A percentile compares a stretch with the other conserved stretches of the same genome.
Conservation (phyloP, 208 protist species). For the Leishmania mexicana region DNA sequence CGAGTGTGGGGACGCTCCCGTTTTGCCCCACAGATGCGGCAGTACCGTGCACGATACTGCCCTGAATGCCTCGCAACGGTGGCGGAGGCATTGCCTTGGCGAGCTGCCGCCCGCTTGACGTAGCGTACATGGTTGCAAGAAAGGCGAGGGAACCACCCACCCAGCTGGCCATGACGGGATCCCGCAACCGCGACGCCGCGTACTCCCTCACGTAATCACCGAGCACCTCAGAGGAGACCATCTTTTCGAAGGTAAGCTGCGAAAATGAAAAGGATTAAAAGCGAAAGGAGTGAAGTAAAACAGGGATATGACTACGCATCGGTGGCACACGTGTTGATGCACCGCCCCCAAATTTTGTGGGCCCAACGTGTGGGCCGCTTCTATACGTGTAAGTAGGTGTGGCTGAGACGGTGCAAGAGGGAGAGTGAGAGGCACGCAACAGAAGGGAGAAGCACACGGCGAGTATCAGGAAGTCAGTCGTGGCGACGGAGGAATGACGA, state of each 20-base stretch:
- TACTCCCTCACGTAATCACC: constrained; percentile 38
- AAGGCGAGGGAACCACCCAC: constrained; percentile 36
- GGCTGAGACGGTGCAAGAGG: background rate
- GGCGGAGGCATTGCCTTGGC: constrained; percentile 25
- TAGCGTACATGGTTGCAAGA: constrained; percentile 27
- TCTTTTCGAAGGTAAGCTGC: background rate
- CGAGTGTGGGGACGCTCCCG: background rate
- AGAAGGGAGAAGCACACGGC: background rate
- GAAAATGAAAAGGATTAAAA: background rate
- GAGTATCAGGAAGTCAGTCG: background rate
- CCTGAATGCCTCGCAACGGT: constrained; percentile 10
- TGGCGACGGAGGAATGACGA: background rate
- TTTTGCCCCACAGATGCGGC: background rate
- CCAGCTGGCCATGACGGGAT: constrained; percentile 38
- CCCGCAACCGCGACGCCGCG: constrained; percentile 24
- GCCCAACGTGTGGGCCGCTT: background rate
- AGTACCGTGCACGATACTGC: constrained; percentile 6
- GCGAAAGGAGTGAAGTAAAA: background rate
- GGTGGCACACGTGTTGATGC: background rate
- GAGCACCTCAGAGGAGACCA: constrained; percentile 24
- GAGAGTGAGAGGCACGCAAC: background rate
- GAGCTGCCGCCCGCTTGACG: constrained; percentile 30
- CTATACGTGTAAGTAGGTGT: background rate
- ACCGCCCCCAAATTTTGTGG: background rate
- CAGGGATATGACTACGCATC: background rate